Evolutionary conservation across 202 grass and related monocot genomes (phyloP), one percentile per base, ranked within the genome.

Genomic region (Panicum virgatum): DNA sequence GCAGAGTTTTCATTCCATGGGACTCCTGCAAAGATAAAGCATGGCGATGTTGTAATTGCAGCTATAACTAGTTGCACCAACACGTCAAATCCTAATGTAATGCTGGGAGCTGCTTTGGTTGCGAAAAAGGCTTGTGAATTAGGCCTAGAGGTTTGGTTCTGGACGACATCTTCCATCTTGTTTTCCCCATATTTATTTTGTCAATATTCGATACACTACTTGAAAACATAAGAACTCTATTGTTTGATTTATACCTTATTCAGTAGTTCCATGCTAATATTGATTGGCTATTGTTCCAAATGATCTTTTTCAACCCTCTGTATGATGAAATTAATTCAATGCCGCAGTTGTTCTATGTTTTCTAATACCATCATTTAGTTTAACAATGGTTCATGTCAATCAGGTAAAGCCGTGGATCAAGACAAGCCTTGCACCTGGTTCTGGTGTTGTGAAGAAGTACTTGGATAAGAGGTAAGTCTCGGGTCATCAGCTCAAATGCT

Each of bases 391-490:
- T 74, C 3, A 16, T 79, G 39, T 62, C 30, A 56, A 86, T 87
- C 86, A 99, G 96, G 93, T 99, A 61, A 96, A 93, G 81, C 96
- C 96, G 87, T 96, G 96, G 96, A 96, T 99, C 83, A 99, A 99
- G 78, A 99, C 96, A 19, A 99, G 96, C 26, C 96, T 99, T 79
- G 96, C 96, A 15, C 96, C 96, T 82, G 96, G 93, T 81, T 99
- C 96, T 79, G 96, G 96, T 64, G 96, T 99, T 81, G 96, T 92
- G 26, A 93, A 90, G 78, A 92, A 90, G 81, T 98, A 99, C 66
- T 72, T 99, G 73, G 90, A 93, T 61, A 90, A 96, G 85, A 99
- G 92, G 96, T 96, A 68, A 20, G 48, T 85, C 12, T 72, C 80
- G 22, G 9, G 68, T 73, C 65, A 32, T 43, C 18, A 18, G 37